A percentile compares a stretch with the other conserved stretches of the same genome.
Conservation (phyloP, 1,284 basidiomycete species). For the Tetrapyrgos nigripes region DNA sequence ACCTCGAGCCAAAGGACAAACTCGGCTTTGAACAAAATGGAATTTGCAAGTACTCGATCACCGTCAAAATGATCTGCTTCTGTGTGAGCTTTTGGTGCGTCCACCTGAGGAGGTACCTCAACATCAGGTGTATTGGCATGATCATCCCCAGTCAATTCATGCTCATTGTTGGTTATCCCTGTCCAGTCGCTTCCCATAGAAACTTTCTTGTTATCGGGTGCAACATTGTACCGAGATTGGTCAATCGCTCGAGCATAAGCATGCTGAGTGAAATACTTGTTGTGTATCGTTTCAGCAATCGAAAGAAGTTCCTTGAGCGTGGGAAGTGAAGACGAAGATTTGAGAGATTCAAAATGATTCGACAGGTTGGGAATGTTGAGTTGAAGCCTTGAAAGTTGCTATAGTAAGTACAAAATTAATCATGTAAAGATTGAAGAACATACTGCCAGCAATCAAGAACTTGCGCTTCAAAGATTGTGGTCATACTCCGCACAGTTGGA, state of each 20-base stretch:
- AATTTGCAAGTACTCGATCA: background rate
- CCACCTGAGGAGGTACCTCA: background rate
- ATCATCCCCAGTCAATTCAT: background rate
- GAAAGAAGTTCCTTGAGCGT: background rate
- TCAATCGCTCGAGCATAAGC: conserved; percentile 2
- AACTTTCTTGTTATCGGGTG: background rate
- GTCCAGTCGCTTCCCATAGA: background rate
- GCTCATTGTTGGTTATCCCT: too few relatives aligned
- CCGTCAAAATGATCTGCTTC: background rate
- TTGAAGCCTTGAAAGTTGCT: background rate
- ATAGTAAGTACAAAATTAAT: background rate
- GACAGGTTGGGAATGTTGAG: background rate
- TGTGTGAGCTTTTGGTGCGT: background rate
- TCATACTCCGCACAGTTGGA: conserved; percentile 16
- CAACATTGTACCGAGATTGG: background rate
- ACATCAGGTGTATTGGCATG: background rate
- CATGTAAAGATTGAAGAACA: background rate
- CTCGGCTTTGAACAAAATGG: background rate
- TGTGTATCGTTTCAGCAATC: background rate
- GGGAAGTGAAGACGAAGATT: background rate
- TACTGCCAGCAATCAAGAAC: conserved; percentile 5
- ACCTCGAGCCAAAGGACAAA: conserved; percentile 1
- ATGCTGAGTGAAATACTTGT: conserved; percentile 4
- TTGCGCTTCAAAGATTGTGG: conserved; percentile 15
- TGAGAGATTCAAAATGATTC: background rate